phyloP scores from a whole-genome alignment of 176 grass and related monocot genomes.

The Urochloa ruziziensis region DNA sequence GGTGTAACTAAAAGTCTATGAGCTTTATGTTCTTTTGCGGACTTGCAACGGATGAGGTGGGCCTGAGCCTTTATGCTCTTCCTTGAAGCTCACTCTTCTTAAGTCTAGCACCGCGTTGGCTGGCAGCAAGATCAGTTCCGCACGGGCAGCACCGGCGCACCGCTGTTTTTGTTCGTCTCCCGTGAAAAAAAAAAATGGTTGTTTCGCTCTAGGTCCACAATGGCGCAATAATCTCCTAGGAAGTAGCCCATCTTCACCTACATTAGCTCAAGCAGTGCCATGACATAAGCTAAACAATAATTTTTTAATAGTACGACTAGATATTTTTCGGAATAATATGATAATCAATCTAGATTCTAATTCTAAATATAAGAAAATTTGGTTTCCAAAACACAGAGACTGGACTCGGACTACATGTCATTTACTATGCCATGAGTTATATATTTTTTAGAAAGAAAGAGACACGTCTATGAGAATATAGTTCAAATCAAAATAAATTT shows the following conservation, averaged over 20 bases:
- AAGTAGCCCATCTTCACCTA: not conserved
- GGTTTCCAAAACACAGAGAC: not conserved
- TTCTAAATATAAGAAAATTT: not conserved
- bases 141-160: constrained; percentile 6
- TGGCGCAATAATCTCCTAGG: not conserved
- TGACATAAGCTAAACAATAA: not conserved
- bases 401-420: not conserved
- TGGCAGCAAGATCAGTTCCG: not conserved
- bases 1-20: not conserved
- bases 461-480: not conserved
- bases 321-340: not conserved
- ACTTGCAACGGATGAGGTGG: constrained; percentile 31
- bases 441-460: not conserved
- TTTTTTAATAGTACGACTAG: not conserved
- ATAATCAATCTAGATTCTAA: not conserved
- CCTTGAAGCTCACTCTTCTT: constrained; percentile 41
- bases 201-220: not conserved
- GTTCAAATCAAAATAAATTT: not conserved
- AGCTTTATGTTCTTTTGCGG: constrained; percentile 9
- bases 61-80: constrained; percentile 12
- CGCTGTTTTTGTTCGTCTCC: constrained; percentile 23
- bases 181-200: not conserved
- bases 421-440: not conserved
- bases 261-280: not conserved
- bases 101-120: not conserved